These are phyloP conservation scores for Haematococcus lacustris DNA, from an alignment of 139 green algal genomes.

Conservation along the genomic window DNA sequence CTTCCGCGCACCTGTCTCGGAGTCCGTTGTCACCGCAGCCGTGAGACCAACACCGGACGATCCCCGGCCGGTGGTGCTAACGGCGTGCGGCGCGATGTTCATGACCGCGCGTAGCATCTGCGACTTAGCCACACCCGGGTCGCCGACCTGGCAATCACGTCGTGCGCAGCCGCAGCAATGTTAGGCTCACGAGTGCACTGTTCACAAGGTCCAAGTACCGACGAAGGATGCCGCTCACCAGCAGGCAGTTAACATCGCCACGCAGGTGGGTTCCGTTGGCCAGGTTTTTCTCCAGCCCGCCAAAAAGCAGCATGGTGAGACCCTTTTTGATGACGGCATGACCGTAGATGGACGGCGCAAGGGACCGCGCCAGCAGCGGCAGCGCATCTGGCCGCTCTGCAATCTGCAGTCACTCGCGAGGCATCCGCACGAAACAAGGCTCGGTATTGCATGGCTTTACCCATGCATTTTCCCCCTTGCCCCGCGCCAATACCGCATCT, in stretches of 20 bases:
- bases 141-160: constrained; percentile 57
- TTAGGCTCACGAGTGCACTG: too few species aligned
- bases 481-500: too few species aligned
- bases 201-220: too few species aligned
- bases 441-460: too few species aligned
- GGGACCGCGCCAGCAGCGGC: constrained; percentile 68
- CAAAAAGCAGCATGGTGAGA: constrained; percentile 59
- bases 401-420: constrained; percentile 16
- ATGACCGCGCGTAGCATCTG: constrained; percentile 94
- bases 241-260: constrained; percentile 96
- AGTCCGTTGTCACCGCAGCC: constrained; percentile 89
- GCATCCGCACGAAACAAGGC: too few species aligned
- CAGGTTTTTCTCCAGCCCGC: constrained; percentile 57
- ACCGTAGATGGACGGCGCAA: constrained; percentile 96
- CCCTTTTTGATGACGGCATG: constrained; percentile 85
- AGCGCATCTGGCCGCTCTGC: constrained; percentile 52
- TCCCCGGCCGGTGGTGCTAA: constrained; percentile 92
- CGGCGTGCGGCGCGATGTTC: constrained; percentile 83
- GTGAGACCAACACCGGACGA: constrained; percentile 96
- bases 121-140: constrained; percentile 92
- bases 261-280: constrained; percentile 80
- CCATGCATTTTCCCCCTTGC: too few species aligned
- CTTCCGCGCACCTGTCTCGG: constrained; percentile 29
- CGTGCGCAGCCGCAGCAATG: too few species aligned
- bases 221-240: too few species aligned